Percentiles rank a stretch among this genome's conserved stretches.
Conservation (phyloP, 306 rosid genomes). For the Alnus glutinosa region DNA sequence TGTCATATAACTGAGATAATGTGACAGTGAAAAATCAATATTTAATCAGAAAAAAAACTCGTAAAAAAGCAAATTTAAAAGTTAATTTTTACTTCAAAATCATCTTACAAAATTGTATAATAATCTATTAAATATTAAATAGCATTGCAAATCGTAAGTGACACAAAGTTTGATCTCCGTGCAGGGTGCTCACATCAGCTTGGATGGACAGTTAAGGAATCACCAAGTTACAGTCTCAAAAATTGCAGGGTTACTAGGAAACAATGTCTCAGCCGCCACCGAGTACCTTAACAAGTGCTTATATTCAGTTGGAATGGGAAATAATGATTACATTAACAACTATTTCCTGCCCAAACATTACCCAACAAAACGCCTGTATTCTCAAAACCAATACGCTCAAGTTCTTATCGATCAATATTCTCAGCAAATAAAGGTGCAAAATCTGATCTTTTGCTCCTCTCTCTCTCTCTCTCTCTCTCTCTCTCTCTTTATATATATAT, state of each 20-base stretch:
- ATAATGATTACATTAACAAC: conserved; percentile 69
- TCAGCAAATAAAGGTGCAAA: conserved; percentile 34
- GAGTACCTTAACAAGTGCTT: conserved; percentile 49
- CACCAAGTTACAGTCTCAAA: conserved; percentile 35
- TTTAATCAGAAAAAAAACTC: too few species aligned
- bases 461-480: too few species aligned
- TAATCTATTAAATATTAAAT: too few species aligned
- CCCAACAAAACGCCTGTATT: conserved; percentile 1
- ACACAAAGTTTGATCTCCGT: too few species aligned
- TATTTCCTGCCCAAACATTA: conserved; percentile 46
- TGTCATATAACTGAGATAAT: too few species aligned
- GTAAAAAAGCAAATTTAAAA: too few species aligned
- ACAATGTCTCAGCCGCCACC: neutral
- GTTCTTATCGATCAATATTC: conserved; percentile 34
- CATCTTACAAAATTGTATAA: too few species aligned
- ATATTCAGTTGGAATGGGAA: conserved; percentile 56
- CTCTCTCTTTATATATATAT: too few species aligned
- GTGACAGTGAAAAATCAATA: too few species aligned
- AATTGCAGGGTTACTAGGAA: conserved; percentile 23
- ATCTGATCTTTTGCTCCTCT: neutral
- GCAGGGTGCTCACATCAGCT: conserved; percentile 51
- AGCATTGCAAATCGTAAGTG: too few species aligned
- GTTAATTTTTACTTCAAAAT: too few species aligned
- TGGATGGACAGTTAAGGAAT: conserved; percentile 39
- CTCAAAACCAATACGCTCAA: conserved; percentile 29